These are phyloP conservation scores for Bryum argenteum DNA, from an alignment of 225 moss, liverwort and hornwort species.

Conservation along the genomic window DNA sequence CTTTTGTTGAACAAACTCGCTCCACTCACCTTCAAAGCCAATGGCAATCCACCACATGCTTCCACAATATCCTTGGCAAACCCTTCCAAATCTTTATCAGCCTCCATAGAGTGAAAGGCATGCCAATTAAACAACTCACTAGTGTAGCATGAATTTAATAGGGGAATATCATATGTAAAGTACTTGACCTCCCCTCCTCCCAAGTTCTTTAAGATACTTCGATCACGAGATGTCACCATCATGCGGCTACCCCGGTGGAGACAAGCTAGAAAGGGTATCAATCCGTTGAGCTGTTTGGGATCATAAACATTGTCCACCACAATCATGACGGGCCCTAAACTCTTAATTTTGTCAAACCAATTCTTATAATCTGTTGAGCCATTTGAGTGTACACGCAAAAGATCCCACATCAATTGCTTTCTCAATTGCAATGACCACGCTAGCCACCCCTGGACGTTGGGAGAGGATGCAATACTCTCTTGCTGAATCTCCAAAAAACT, in stretches of 20 bases:
- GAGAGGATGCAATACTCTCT: neutral
- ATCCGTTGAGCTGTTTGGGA: neutral
- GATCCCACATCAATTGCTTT: slow-evolving; percentile 21
- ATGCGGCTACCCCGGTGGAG: neutral
- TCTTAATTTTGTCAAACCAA: slow-evolving; percentile 10
- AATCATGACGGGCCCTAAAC: slow-evolving; percentile 4
- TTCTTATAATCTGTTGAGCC: neutral
- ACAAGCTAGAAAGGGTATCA: neutral
- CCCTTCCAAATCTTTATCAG: neutral
- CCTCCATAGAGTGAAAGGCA: neutral
- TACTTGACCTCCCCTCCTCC: neutral
- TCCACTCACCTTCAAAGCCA: slow-evolving; percentile 10
- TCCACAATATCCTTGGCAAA: neutral
- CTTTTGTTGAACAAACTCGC: slow-evolving; percentile 13
- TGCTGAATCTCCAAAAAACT: slow-evolving; percentile 16
- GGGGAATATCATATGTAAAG: neutral
- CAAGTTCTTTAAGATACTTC: neutral
- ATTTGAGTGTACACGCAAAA: neutral
- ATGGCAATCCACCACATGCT: slow-evolving; percentile 13
- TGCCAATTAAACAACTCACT: neutral
- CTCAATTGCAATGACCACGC: neutral
- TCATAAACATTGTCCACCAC: slow-evolving; percentile 19
- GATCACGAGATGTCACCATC: slow-evolving; percentile 12
- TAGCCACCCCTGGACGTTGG: neutral
- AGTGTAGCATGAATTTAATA: neutral